Conservation (phyloP, 148 eudicot genomes). For the Rheum nobile region DNA sequence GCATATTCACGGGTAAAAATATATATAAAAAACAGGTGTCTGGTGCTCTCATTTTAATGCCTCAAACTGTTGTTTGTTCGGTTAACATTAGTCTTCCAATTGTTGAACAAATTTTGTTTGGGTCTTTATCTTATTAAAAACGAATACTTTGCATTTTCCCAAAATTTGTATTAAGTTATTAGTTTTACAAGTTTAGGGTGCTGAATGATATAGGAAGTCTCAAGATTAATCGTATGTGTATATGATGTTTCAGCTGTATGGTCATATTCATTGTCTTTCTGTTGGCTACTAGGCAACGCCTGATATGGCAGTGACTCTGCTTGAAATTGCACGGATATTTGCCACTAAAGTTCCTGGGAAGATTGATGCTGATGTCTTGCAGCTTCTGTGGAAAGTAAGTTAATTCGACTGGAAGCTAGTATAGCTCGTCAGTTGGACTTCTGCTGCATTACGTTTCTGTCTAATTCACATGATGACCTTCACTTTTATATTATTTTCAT, state of each 20-base stretch:
- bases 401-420: conserved; percentile 1
- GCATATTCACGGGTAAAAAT: neutral
- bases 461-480: neutral
- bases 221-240: neutral
- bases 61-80: neutral
- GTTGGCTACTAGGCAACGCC: conserved; percentile 68
- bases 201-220: neutral
- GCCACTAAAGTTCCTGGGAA: conserved; percentile 99
- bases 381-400: conserved; percentile 94
- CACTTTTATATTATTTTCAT: neutral
- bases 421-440: neutral
- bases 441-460: neutral
- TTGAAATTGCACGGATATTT: conserved; percentile 90
- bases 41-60: neutral
- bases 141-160: neutral
- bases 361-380: conserved; percentile 97
- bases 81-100: neutral
- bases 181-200: neutral
- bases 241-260: neutral
- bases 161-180: neutral
- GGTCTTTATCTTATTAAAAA: neutral
- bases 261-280: neutral
- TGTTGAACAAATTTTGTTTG: neutral
- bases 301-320: conserved; percentile 97
- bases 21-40: neutral